Conservation (phyloP, 768 basidiomycete genomes). For the Termitomyces sp. region DNA sequence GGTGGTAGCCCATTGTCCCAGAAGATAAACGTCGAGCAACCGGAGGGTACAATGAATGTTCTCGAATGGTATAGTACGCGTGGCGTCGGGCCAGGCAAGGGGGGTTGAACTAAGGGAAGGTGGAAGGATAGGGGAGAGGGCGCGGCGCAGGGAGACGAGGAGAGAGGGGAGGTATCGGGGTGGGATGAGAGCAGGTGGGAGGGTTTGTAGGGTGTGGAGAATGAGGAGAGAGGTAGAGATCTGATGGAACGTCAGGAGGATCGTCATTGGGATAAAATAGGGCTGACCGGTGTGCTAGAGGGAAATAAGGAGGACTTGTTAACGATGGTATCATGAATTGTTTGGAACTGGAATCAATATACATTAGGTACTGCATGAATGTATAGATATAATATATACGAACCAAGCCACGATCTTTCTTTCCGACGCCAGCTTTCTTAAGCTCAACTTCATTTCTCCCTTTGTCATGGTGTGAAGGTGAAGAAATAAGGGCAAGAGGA, state of each 20-base stretch:
- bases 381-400: constrained; percentile 14
- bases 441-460: constrained; percentile 34
- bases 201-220: constrained; percentile 39
- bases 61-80: constrained; percentile 25
- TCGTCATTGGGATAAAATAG: background rate
- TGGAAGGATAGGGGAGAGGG: constrained; percentile 30
- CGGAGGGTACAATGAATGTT: constrained; percentile 52
- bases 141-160: constrained; percentile 24
- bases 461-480: constrained; percentile 6
- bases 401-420: constrained; percentile 54
- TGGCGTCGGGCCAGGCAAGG: constrained; percentile 24
- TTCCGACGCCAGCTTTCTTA: constrained; percentile 46
- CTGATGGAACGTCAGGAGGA: constrained; percentile 20
- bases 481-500: constrained; percentile 39
- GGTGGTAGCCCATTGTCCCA: constrained; percentile 45
- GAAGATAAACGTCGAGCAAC: constrained; percentile 57
- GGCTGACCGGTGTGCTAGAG: constrained; percentile 26
- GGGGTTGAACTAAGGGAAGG: constrained; percentile 29
- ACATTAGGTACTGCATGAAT: background rate
- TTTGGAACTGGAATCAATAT: constrained; percentile 22
- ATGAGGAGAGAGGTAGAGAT: constrained; percentile 52
- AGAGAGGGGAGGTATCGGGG: constrained; percentile 27
- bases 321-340: constrained; percentile 29
- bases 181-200: constrained; percentile 41
- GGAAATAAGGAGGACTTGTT: constrained; percentile 32